Evolutionary conservation across 768 basidiomycete genomes (phyloP).

Genomic region (Mrakia blollopis): DNA sequence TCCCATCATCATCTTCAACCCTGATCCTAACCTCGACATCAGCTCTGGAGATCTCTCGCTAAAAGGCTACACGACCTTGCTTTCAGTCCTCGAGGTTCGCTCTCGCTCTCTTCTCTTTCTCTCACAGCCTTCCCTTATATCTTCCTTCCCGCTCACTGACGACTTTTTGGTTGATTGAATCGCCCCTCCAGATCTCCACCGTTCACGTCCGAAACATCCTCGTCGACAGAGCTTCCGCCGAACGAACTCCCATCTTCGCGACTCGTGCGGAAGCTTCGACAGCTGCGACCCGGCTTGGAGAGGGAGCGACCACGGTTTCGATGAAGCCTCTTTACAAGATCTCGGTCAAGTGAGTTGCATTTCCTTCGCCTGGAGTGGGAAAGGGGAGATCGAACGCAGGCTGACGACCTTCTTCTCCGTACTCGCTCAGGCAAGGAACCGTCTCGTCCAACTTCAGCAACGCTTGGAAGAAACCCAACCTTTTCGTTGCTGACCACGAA

Average conservation of each 20-base stretch:
- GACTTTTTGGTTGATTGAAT: no score
- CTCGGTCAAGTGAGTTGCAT: conserved; percentile 8
- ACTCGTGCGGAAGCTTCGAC: conserved; percentile 63
- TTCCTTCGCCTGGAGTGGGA: conserved; percentile 44
- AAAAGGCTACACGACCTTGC: conserved; percentile 59
- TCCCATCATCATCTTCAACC: conserved; percentile 23
- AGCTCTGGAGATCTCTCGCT: conserved; percentile 13
- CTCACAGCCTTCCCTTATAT: neutral
- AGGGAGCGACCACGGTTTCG: neutral
- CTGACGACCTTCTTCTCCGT: neutral
- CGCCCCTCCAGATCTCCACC: conserved; percentile 68
- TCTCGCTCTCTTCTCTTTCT: neutral
- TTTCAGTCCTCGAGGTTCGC: conserved; percentile 73
- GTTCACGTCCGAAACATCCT: conserved; percentile 71
- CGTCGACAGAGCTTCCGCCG: conserved; percentile 69
- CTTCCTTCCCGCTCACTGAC: neutral
- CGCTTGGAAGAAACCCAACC: neutral
- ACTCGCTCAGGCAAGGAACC: neutral
- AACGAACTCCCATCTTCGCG: conserved; percentile 61
- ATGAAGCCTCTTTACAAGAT: conserved; percentile 19
- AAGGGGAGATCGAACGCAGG: neutral
- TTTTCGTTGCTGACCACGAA: conserved; percentile 20
- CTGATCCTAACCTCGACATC: conserved; percentile 24
- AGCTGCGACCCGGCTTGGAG: conserved; percentile 6
- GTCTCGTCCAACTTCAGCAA: conserved; percentile 2